Evolutionary conservation across 176 grass and related monocot genomes (phyloP), one percentile per base, ranked within the genome.

Genomic region (Oryza glumipatula): DNA sequence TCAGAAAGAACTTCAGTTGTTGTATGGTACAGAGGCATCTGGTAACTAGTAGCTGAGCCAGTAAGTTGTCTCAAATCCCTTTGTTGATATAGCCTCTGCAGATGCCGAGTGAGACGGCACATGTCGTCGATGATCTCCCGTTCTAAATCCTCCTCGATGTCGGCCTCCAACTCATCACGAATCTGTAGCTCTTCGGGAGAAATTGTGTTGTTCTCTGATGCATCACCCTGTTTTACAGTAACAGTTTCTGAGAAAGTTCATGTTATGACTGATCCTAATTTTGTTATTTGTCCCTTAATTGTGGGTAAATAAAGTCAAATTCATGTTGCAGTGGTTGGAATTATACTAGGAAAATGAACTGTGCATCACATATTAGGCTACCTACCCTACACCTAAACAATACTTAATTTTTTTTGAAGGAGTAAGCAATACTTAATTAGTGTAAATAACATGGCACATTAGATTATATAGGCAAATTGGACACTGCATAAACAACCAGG

Each of bases 51-150:
- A 9, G 54, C n/a, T 22, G 73, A 72, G n/a, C 51, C 7, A 38
- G 10, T 22, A 77, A 64, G 56, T 83, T 83, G 54, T 72, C 73
- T 78, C 69, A 13, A 76, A 83, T 83, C 44, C 80, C 38, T 83
- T 0, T 88, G 86, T n/a, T 88, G 74, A 43, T 88, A 88, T 74
- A 83, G 3, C 15, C 80, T 83, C 74, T 88, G 80, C 56, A 83
- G 67, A 32, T 78, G 74, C 8, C 54, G 6, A 11, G 30, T 7
- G 11, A 77, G 80, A 24, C 52, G 4, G 16, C 73, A 72, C 66
- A 83, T 77, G 41, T 39, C 1, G 7, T 72, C 4, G 1, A 72
- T 72, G 30, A 83, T 88, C 24, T 88, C 73, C 4, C 16, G 28
- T 70, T 88, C 80, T 65, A 83, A 63, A 72, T 72, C 73, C 3